Evolutionary conservation across 805 yeast species (phyloP).

Genomic region (Monosporozyma aquatica): DNA sequence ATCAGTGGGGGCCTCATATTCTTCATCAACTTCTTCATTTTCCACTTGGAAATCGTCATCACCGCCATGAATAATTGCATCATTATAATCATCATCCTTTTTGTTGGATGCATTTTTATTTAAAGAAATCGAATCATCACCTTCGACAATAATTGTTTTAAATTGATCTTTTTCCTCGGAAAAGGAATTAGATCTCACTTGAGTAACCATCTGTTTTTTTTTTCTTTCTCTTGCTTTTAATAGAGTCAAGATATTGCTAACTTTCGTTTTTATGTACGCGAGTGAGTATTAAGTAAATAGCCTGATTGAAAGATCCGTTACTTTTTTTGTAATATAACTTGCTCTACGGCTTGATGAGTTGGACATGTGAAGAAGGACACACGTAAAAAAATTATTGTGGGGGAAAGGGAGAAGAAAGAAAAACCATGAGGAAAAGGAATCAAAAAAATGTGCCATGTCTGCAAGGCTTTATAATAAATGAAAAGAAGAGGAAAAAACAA

Average conservation of each 20-base stretch:
- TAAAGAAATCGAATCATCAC: neutral
- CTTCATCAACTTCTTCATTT: constrained; percentile 70
- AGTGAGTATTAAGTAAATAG: too few species aligned
- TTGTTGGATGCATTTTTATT: neutral
- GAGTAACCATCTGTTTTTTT: neutral
- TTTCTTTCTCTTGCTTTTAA: too few species aligned
- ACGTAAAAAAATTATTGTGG: too few species aligned
- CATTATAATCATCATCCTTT: neutral
- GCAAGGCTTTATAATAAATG: constrained; percentile 3
- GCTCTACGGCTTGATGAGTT: too few species aligned
- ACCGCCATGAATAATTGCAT: neutral
- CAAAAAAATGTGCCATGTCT: neutral
- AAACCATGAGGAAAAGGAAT: neutral
- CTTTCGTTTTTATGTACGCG: too few species aligned
- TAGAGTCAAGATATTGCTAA: too few species aligned
- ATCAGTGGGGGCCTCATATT: constrained; percentile 41
- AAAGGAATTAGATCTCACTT: neutral
- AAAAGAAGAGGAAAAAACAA: too few species aligned
- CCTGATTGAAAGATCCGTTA: too few species aligned
- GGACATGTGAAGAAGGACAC: neutral
- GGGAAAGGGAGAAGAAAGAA: neutral
- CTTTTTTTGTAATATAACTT: too few species aligned
- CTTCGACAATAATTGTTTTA: constrained; percentile 1
- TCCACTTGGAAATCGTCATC: constrained; percentile 1
- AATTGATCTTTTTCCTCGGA: neutral